Evolutionary conservation across 148 eudicot species (phyloP).

Genomic region (Spergularia marina): DNA sequence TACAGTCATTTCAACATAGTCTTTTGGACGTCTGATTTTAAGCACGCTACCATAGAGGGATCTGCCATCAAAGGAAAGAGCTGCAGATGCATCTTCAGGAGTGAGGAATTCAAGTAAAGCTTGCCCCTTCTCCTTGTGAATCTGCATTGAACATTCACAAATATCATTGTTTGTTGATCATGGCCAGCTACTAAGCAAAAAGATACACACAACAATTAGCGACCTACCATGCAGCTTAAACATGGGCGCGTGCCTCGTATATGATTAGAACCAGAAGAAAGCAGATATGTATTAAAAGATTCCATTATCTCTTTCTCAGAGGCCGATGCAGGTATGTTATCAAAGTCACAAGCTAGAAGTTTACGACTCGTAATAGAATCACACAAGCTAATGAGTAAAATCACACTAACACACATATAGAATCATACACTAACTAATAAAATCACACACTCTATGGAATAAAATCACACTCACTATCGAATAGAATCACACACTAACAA

Average conservation of each 20-base stretch:
- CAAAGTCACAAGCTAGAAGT: no score
- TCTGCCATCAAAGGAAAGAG: constrained; percentile 77
- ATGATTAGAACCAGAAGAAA: constrained; percentile 61
- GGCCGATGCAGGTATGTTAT: constrained; percentile 71
- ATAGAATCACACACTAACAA: no score
- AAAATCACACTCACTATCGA: no score
- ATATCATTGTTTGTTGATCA: background rate
- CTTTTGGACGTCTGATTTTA: constrained; percentile 93
- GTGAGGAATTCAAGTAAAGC: constrained; percentile 95
- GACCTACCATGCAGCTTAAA: constrained; percentile 90
- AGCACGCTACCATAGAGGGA: constrained; percentile 63
- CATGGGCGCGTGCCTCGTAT: constrained; percentile 76
- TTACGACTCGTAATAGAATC: no score
- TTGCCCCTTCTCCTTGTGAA: constrained; percentile 92
- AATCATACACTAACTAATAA: no score
- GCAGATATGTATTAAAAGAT: constrained; percentile 60
- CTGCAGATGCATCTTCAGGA: constrained; percentile 95
- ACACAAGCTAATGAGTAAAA: no score
- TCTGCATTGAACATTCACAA: constrained; percentile 40
- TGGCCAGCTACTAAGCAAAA: background rate
- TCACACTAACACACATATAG: no score
- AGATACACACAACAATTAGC: background rate
- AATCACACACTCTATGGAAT: no score
- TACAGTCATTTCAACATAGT: constrained; percentile 71
- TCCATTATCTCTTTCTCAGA: constrained; percentile 80